A percentile compares a stretch with the other conserved stretches of the same genome.
phyloP scores from a whole-genome alignment of 306 rosid species.

The Neltuma alba region DNA sequence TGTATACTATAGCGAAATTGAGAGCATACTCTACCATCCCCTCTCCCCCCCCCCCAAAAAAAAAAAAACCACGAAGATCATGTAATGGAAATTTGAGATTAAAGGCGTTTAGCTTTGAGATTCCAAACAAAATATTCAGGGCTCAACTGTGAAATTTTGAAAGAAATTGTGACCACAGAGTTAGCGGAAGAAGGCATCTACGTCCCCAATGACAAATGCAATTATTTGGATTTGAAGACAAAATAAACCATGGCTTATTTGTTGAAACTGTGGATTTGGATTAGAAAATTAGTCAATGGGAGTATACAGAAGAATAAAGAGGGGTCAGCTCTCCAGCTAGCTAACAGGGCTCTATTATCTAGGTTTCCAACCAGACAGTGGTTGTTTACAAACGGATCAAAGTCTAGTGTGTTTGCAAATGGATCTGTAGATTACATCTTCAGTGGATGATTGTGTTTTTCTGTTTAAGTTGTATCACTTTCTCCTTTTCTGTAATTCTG shows the following conservation, averaged over 20 bases:
- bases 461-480: neutral
- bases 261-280: neutral
- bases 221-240: neutral
- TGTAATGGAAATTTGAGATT: neutral
- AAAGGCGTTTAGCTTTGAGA: too few relatives aligned
- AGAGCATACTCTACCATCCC: neutral
- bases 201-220: neutral
- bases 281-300: neutral
- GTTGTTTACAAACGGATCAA: neutral
- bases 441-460: neutral
- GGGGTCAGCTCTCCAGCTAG: neutral
- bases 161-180: neutral
- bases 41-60: too few relatives aligned
- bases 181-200: neutral
- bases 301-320: neutral
- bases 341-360: neutral
- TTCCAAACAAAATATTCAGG: neutral
- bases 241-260: neutral
- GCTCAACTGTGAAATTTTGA: neutral
- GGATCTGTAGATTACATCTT: neutral
- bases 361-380: neutral
- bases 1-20: neutral
- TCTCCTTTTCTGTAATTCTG: conserved; percentile 4
- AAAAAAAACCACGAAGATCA: too few relatives aligned
- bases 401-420: neutral